Evolutionary conservation across 2,329 filamentous ascomycete genomes (phyloP).

Genomic region (Nothophaeocryptopus gaeumannii): DNA sequence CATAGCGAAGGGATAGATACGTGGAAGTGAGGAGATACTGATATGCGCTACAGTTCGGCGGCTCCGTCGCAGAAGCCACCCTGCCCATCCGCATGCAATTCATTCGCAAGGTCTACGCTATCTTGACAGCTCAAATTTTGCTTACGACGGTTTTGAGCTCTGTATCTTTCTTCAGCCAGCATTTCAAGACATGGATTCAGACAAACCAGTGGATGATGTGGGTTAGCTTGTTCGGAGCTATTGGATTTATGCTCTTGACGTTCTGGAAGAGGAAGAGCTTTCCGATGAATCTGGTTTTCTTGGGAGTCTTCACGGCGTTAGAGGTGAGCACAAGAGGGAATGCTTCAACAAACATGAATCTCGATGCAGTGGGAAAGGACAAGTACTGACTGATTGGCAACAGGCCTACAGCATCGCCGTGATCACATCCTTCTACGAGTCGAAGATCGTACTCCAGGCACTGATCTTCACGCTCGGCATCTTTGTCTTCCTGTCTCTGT

Average conservation of each 20-base stretch:
- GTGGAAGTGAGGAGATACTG: background rate
- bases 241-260: constrained; percentile 80
- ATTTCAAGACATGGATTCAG: constrained; percentile 86
- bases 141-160: constrained; percentile 77
- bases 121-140: constrained; percentile 91
- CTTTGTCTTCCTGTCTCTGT: constrained; percentile 65
- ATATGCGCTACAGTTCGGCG: constrained; percentile 66
- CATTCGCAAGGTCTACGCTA: constrained; percentile 83
- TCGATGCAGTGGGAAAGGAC: background rate
- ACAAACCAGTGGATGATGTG: constrained; percentile 79
- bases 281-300: constrained; percentile 89
- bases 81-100: constrained; percentile 87
- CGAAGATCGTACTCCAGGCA: constrained; percentile 81
- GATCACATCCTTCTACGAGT: constrained; percentile 85
- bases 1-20: background rate
- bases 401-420: constrained; percentile 84
- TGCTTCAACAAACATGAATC: background rate
- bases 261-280: constrained; percentile 70
- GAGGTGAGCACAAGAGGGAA: constrained; percentile 49
- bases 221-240: constrained; percentile 77
- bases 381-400: background rate
- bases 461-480: constrained; percentile 75
- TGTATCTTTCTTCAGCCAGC: constrained; percentile 76
- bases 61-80: constrained; percentile 87
- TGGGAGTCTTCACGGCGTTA: constrained; percentile 81